Percentiles rank a stretch among this genome's conserved stretches.
phyloP scores from a whole-genome alignment of 1,284 basidiomycete species.

The Porogramme epimiltina region DNA sequence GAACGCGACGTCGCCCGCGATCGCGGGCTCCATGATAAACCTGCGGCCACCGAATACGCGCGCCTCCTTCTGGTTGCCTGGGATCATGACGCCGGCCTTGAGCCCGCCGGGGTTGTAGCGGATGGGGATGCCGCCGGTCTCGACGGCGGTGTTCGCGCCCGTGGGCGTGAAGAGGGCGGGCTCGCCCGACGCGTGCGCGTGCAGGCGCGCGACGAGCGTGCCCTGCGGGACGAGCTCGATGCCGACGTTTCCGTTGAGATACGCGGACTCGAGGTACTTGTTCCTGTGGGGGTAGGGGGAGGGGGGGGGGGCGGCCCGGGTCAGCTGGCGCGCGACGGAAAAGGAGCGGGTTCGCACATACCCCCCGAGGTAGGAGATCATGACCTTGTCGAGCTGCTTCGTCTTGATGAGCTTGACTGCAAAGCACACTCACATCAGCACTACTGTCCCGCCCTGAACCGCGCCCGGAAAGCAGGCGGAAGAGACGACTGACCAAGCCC shows the following conservation, averaged over 20 bases:
- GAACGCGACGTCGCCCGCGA: constrained; percentile 87
- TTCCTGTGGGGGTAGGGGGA: constrained; percentile 46
- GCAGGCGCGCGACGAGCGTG: constrained; percentile 87
- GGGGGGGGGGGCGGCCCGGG: background rate
- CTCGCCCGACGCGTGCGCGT: constrained; percentile 91
- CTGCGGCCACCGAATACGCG: constrained; percentile 79
- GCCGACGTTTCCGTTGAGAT: constrained; percentile 81
- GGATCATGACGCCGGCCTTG: constrained; percentile 61
- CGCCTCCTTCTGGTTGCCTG: constrained; percentile 79
- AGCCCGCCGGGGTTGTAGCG: constrained; percentile 72
- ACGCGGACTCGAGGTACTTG: constrained; percentile 74
- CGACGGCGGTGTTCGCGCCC: constrained; percentile 84
- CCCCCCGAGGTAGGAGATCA: constrained; percentile 88
- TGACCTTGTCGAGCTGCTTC: constrained; percentile 79
- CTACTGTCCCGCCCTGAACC: background rate
- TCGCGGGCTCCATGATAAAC: constrained; percentile 87
- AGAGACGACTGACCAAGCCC: constrained; percentile 70
- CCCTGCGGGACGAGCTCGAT: constrained; percentile 90
- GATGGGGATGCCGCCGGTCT: constrained; percentile 76
- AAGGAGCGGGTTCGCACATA: constrained; percentile 32
- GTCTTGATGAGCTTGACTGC: constrained; percentile 77
- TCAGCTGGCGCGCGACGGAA: constrained; percentile 2
- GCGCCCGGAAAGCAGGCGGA: background rate
- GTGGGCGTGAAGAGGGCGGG: constrained; percentile 95
- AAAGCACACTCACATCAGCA: constrained; percentile 5